Percentiles rank a stretch among this genome's conserved stretches.
phyloP scores from a whole-genome alignment of 768 basidiomycete genomes.

The Hysterangium stoloniferum region DNA sequence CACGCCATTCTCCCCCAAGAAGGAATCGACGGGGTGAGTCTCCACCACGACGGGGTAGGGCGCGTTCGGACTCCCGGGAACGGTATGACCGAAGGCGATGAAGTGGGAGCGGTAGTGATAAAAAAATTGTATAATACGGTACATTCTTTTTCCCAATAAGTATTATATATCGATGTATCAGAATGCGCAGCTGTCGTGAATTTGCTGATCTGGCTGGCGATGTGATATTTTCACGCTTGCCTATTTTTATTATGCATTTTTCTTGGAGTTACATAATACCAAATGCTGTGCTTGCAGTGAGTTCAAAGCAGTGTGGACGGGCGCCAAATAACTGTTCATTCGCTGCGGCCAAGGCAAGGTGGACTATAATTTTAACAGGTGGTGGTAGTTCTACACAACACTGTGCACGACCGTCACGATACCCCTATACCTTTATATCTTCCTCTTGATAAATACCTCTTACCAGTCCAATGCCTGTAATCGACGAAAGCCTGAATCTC shows the following conservation, averaged over 20 bases:
- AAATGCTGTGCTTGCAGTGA: not conserved
- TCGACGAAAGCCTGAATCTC: not conserved
- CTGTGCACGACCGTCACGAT: no score
- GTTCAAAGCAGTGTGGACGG: not conserved
- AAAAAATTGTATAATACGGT: no score
- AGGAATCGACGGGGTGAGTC: not conserved
- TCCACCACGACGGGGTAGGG: not conserved
- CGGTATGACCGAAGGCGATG: constrained; percentile 6
- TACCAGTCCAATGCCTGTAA: not conserved
- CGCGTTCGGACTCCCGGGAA: constrained; percentile 1
- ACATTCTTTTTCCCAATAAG: not conserved
- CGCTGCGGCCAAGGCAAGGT: not conserved
- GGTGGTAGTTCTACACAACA: no score
- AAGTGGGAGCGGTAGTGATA: no score
- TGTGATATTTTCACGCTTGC: not conserved
- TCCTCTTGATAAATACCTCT: no score
- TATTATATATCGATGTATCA: not conserved
- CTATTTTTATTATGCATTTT: not conserved
- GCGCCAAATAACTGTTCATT: not conserved
- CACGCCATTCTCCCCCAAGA: not conserved
- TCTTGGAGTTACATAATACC: not conserved
- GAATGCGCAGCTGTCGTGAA: not conserved
- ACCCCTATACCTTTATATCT: no score
- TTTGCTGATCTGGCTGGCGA: not conserved
- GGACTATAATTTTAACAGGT: not conserved